These are phyloP conservation scores for Fusarium buxicola DNA, from an alignment of 2,329 filamentous ascomycete species.

Conservation along the genomic window DNA sequence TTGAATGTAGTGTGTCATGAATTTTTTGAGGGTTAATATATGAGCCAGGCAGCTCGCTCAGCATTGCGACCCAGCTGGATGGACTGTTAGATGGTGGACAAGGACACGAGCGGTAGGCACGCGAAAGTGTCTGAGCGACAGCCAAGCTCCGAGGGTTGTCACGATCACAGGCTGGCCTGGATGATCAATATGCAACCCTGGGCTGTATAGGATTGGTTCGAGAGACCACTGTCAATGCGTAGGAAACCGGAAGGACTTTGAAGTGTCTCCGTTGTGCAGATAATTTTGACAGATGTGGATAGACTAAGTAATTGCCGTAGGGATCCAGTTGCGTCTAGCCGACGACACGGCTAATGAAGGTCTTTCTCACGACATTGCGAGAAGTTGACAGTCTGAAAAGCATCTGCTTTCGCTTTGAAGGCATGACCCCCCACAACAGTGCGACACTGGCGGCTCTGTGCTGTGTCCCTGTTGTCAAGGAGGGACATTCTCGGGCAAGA, in stretches of 20 bases:
- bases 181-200: neutral
- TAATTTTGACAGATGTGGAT: constrained; percentile 36
- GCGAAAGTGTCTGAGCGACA: neutral
- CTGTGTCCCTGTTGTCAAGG: neutral
- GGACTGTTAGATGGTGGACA: neutral
- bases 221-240: constrained; percentile 20
- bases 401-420: neutral
- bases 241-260: constrained; percentile 24
- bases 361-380: neutral
- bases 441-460: constrained; percentile 19
- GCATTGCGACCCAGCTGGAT: neutral
- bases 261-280: constrained; percentile 30
- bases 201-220: constrained; percentile 8
- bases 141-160: neutral
- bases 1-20: neutral
- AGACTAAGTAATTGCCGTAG: constrained; percentile 37
- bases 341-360: constrained; percentile 6
- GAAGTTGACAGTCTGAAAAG: neutral
- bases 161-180: neutral
- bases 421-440: neutral
- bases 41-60: neutral
- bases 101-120: constrained; percentile 3
- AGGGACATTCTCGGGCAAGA: neutral
- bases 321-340: constrained; percentile 33
- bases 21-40: neutral